phyloP scores from a whole-genome alignment of 805 yeast genomes.

The Soucietia sequanensis region DNA sequence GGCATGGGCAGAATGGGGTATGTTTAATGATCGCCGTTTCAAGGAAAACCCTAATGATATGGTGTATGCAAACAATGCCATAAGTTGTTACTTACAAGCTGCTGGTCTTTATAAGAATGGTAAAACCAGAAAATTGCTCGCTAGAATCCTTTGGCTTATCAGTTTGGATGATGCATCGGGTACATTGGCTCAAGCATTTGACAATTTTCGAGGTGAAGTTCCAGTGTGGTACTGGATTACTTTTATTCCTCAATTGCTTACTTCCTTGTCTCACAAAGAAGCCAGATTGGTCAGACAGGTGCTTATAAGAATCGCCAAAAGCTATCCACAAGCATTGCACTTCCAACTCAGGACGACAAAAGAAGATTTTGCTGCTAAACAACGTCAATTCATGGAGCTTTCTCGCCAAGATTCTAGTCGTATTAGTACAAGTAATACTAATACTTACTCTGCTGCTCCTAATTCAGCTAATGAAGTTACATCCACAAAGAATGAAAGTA shows the following conservation, averaged over 20 bases:
- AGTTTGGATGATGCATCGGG: conserved; percentile 86
- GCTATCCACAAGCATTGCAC: conserved; percentile 96
- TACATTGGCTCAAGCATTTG: conserved; percentile 81
- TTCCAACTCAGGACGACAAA: conserved; percentile 93
- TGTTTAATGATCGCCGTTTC: conserved; percentile 84
- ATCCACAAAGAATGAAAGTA: conserved; percentile 2
- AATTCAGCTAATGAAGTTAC: conserved; percentile 5
- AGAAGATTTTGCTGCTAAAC: conserved; percentile 88
- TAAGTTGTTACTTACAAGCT: conserved; percentile 94
- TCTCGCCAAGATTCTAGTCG: conserved; percentile 19
- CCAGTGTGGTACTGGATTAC: conserved; percentile 99
- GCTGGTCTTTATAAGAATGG: conserved; percentile 94
- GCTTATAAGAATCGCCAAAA: conserved; percentile 87
- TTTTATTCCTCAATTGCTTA: conserved; percentile 88
- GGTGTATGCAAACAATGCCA: conserved; percentile 87
- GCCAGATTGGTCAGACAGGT: conserved; percentile 87
- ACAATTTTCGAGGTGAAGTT: conserved; percentile 88
- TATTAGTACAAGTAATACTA: conserved; percentile 1
- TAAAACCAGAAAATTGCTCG: conserved; percentile 81
- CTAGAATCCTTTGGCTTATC: conserved; percentile 90
- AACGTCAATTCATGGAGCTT: conserved; percentile 60
- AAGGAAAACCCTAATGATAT: conserved; percentile 81
- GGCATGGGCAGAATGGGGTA: conserved; percentile 99
- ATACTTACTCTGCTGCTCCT: neutral
- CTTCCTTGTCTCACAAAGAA: conserved; percentile 87